Base-by-base conservation (phyloP, 495 filamentous ascomycete genomes). In the Pyrenopolyporus hunteri region DNA sequence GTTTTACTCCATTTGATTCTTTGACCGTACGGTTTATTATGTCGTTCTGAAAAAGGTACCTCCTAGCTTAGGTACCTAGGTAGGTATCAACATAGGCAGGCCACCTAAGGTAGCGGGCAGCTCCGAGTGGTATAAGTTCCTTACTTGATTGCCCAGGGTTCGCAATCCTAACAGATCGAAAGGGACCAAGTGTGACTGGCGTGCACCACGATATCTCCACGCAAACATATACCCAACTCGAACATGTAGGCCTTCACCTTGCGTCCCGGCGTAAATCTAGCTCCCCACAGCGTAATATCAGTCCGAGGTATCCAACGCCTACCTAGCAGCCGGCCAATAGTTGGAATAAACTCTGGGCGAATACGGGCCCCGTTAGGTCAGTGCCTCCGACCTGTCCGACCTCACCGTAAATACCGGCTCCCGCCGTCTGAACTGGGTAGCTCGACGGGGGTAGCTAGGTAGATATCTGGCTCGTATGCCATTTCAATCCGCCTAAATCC, bases 171-270 rank as follows among this genome's bases (percentile, higher is more conserved):
- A 59, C 54, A 64, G 33, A 57, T 33, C 32, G 4, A 33, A 32
- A 40, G 13, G 2, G 36, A 37, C 29, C 6, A 10, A 4, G 26
- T 26, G 33, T 57, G 22, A 35, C 23, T 14, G 35, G 31, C 13
- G 32, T 19, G 50, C 25, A 50, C 23, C 22, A 46, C 29, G 25
- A 2, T 7, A 31, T 31, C 48, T 22, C 33, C 23, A 1, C 43
- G 6, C 36, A 42, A 40, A 53, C 40, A 17, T 16, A 53, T n/a
- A 43, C 17, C 42, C 28, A 35, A 46, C 46, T 23, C 33, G 7
- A 32, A 4, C 10, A 26, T 57, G n/a, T n/a, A n/a, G n/a, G n/a
- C n/a, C 29, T 54, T 55, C 61, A 25, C 50, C 37, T 49, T 39
- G 20, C 39, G 37, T 40, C 35, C 32, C 4, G 11, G 14, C 23